Base-by-base conservation (phyloP, 768 basidiomycete species). In the Dioszegia crocea region DNA sequence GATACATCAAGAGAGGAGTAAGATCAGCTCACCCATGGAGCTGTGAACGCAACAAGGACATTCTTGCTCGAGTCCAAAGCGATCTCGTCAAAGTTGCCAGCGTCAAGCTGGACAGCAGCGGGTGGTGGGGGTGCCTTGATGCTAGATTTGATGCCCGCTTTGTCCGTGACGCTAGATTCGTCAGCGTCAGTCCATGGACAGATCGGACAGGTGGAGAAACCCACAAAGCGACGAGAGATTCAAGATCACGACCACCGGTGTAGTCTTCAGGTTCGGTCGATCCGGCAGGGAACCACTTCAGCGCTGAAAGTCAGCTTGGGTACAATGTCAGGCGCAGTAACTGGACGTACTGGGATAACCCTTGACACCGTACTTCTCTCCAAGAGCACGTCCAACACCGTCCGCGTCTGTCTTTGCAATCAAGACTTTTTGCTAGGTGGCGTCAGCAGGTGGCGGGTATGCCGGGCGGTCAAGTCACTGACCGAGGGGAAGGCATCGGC, bases 371-470 rank as follows among this genome's bases (percentile, higher is more conserved):
- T 84, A 91, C 78, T 86, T 84, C 65, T 61, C 40, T 23, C 89
- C 92, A 40, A 91, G 71, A 2, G 85, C 81, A 67, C 85, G 86
- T 49, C 91, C 92, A 40, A 74, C 86, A 49, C 91, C 90, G 71
- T 97, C 92, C 1, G 91, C 91, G 65, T 97, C 91, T 11, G 93
- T 86, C 73, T 94, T 94, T 53, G 91, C 92, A 65, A 97, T 83
- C 50, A 89, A 68, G 21, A 97, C 88, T 73, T 88, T 89, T 71
- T 90, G 86, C 66, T 67, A 44, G 26, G 33, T 17, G 4, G 12
- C 3, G 46, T 63, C 45, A 61, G 60, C 53, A 44, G 4, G 11
- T 14, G 31, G 17, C 29, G 12, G 19, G 12, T 24, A 11, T 14
- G 31, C 24, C 4, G 16, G 24, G n/a, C 17, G 23, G 24, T 17